Evolutionary conservation across 768 basidiomycete species (phyloP).

Genomic region (Paxillus involutus): DNA sequence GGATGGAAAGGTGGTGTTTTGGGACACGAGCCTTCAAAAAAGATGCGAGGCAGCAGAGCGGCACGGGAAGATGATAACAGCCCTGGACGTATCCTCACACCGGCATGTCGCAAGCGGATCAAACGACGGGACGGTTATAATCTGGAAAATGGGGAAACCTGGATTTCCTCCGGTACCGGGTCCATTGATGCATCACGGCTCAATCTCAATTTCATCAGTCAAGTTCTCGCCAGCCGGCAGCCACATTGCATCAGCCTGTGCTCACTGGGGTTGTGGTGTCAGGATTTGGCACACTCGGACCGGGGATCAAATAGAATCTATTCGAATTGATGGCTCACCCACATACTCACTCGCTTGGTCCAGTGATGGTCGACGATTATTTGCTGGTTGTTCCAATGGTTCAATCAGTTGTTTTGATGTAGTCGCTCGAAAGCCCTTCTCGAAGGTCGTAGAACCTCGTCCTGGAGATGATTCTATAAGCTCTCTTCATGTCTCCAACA

Average conservation of each 20-base stretch:
- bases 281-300: conserved; percentile 15
- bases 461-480: conserved; percentile 5
- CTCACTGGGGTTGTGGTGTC: background rate
- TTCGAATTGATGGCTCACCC: background rate
- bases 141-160: conserved; percentile 1
- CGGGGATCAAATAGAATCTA: conserved; percentile 1
- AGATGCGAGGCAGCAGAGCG: background rate
- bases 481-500: conserved; percentile 2
- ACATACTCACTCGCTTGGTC: conserved; percentile 17
- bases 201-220: conserved; percentile 7
- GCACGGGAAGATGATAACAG: background rate
- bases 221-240: conserved; percentile 16
- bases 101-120: conserved; percentile 4
- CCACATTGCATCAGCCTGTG: conserved; percentile 9
- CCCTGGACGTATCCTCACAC: conserved; percentile 7
- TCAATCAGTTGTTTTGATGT: conserved; percentile 13
- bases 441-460: background rate
- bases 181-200: background rate
- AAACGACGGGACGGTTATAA: background rate
- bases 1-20: conserved; percentile 3
- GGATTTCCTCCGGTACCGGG: background rate
- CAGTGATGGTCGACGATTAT: conserved; percentile 11
- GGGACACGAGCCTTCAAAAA: conserved; percentile 1
- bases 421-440: background rate
- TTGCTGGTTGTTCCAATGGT: conserved; percentile 9